These are phyloP conservation scores for Colletotrichum horii DNA, from an alignment of 2,329 filamentous ascomycete species.

Conservation along the genomic window DNA sequence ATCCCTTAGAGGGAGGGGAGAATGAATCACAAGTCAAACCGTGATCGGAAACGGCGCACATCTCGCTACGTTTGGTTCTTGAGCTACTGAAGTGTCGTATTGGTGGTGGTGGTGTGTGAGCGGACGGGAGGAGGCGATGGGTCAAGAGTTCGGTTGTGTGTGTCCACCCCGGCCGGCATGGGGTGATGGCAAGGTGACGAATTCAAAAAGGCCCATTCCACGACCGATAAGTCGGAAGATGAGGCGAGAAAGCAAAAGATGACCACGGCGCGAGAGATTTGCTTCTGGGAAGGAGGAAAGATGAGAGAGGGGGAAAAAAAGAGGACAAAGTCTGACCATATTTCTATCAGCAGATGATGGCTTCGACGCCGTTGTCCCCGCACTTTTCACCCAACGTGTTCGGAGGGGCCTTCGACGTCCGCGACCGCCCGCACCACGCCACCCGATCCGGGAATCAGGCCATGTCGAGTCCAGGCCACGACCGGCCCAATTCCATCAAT, in stretches of 20 bases:
- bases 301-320: not conserved
- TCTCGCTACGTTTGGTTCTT: not conserved
- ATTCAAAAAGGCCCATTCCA: not conserved
- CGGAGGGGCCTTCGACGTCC: constrained; percentile 11
- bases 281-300: not conserved
- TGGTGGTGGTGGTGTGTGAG: not conserved
- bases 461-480: constrained; percentile 5
- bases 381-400: constrained; percentile 8
- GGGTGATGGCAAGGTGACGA: not conserved
- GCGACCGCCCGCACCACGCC: constrained; percentile 18
- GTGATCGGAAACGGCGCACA: not conserved
- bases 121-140: not conserved
- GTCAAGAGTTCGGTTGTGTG: not conserved
- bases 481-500: not conserved
- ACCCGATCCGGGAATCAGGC: constrained; percentile 16
- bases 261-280: not conserved
- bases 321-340: constrained; percentile 10
- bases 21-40: not conserved
- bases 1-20: not conserved
- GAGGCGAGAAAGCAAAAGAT: not conserved
- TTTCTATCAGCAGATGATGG: constrained; percentile 22
- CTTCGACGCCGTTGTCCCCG: constrained; percentile 15
- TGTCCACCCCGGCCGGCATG: not conserved
- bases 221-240: not conserved
- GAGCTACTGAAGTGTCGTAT: not conserved